Conservation (phyloP, 345 rosid species). For the Arabidopsis suecica region DNA sequence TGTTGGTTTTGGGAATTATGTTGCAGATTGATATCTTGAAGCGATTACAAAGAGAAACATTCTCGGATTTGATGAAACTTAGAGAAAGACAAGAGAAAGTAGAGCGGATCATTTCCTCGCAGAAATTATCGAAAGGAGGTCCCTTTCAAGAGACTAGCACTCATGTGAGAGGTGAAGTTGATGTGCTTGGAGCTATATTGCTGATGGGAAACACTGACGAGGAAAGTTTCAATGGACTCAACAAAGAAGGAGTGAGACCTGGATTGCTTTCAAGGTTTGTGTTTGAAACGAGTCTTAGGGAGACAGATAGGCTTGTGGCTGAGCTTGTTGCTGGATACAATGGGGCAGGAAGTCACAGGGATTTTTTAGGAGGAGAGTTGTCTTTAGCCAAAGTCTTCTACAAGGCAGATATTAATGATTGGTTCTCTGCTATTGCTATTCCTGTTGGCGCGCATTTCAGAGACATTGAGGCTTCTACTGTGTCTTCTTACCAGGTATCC, state of each 20-base stretch:
- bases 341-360: constrained; percentile 40
- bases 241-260: constrained; percentile 63
- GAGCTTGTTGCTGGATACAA: constrained; percentile 66
- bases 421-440: constrained; percentile 72
- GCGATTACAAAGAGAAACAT: constrained; percentile 86
- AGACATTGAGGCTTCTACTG: constrained; percentile 55
- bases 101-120: constrained; percentile 64
- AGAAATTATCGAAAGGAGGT: constrained; percentile 56
- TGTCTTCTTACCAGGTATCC: constrained; percentile 61
- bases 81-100: constrained; percentile 91
- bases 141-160: constrained; percentile 76
- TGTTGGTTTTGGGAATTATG: constrained; percentile 17
- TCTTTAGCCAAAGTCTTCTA: constrained; percentile 73
- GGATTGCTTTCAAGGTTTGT: constrained; percentile 69
- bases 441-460: constrained; percentile 83
- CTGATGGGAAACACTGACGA: constrained; percentile 55
- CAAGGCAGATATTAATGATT: constrained; percentile 60
- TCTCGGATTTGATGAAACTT: constrained; percentile 85
- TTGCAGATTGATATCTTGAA: constrained; percentile 91
- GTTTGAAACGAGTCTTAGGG: constrained; percentile 66
- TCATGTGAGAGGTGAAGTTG: constrained; percentile 69
- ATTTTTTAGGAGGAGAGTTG: constrained; percentile 53
- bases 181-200: constrained; percentile 70
- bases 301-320: constrained; percentile 63
- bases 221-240: constrained; percentile 51